Evolutionary conservation across 345 rosid species (phyloP), one percentile per base, ranked within the genome.

Genomic region (Gossypium stocksii): DNA sequence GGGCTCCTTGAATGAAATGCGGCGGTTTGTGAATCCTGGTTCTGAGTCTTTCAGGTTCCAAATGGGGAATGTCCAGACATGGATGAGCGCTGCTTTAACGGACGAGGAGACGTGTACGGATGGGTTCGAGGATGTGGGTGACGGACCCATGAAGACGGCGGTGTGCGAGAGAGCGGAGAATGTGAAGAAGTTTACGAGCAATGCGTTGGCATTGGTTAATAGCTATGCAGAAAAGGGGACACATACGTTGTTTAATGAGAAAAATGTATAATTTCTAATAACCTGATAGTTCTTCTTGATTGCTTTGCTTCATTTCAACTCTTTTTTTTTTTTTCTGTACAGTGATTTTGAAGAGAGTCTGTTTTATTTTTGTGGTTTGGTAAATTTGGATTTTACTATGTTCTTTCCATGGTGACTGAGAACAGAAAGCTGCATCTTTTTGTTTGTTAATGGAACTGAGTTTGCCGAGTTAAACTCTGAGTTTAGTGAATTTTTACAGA

Each of bases 41-140:
- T 78, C 81, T 23, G 84, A 85, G 75, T 69, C 84, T 61, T 89
- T 91, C 70, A 75, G 85, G 84, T 93, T 91, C 80, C 88, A 83
- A 77, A 85, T 93, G 88, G 88, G 93, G 57, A 93, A 94, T 79
- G 97, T 94, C 41, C 84, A 90, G 81, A 94, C 96, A 60, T 94
- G 98, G 98, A 91, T 94, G 88, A 94, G 98, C 83, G 92, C 98
- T 0, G 94, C 97, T 9, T 67, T 94, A 81, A 92, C 96, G 27
- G 87, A 94, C 73, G 87, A 89, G 84, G 97, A 94, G 66, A 91
- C 94, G 27, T 94, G 98, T 49, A 85, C 87, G 54, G 98, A 94
- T 60, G 98, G 98, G 62, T 85, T 94, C 23, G 89, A 81, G 57
- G 93, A 83, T 63, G 82, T 88, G 71, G 82, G 76, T 2, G 97